Base-by-base conservation (phyloP, 129 eudicot genomes). In the Artemisia argyi region DNA sequence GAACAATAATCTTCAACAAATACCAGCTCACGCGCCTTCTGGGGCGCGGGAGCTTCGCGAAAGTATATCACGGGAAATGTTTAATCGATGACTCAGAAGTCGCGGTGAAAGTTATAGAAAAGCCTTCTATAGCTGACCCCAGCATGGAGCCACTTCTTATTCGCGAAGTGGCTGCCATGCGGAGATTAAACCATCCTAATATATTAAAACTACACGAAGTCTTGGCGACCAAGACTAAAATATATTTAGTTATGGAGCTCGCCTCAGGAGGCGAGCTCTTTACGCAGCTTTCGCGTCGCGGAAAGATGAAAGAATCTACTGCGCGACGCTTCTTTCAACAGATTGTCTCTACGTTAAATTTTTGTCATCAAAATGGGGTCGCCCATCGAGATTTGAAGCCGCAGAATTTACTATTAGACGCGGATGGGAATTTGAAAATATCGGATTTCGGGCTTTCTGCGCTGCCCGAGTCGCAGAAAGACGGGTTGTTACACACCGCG, bases 211-310 rank as follows among this genome's bases (percentile, higher is more conserved):
- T 93, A 75, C 80, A 89, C 54, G 97, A 93, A 66, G 96, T 93
- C 14, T 22, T 93, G 72, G 98, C 98, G 0, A 89, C 96, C 0
- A 89, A 78, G 55, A 63, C 92, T 4, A 87, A 89, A 78, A 93
- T 93, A 61, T 89, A 93, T 50, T 80, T 93, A 4, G 97, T 93
- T n/a, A 93, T 89, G 92, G 96, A 93, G 17, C 88, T 89, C n/a
- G 98, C 98, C 18, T 47, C 68, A 18, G 91, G 89, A 9, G 96
- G 96, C 9, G 95, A 92, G 69, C 88, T 78, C 2, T 83, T 83
- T 65, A 47, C 87, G 1, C 83, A 87, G 71, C 78, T 92, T 12
- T n/a, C 77, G 18, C 87, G 79, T 20, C 80, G 82, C 1, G 86
- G 93, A 12, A 83, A 88, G 10, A 72, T 92, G 77, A 63, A 88